Base-by-base conservation (phyloP, 192 early-diverging fungal genomes). In the Entomortierella chlamydospora region DNA sequence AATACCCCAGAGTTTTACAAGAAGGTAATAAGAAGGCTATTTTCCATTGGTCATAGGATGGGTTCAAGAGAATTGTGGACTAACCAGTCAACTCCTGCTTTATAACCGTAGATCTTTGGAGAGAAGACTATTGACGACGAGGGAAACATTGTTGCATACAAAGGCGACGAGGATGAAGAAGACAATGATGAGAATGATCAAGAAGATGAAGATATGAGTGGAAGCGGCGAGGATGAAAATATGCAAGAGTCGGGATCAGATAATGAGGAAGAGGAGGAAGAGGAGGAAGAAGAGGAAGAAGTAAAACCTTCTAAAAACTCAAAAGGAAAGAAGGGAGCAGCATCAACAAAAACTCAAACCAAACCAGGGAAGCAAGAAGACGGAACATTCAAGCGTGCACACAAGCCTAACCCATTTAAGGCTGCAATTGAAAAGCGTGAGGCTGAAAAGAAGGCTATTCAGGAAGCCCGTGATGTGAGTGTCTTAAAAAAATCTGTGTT, bases 71-170 rank as follows among this genome's bases (percentile, higher is more conserved):
- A n/a, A n/a, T n/a, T n/a, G n/a, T n/a, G n/a, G n/a, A n/a, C n/a
- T n/a, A n/a, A n/a, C n/a, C n/a, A n/a, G n/a, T n/a, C n/a, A n/a
- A n/a, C n/a, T n/a, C n/a, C n/a, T n/a, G n/a, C n/a, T n/a, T n/a
- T n/a, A n/a, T n/a, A n/a, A n/a, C n/a, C n/a, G 28, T 70, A 78
- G 76, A 79, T 79, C 30, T 79, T 79, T 66, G 76, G 76, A 5
- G 76, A 79, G 26, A 62, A 52, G 57, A 79, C 76, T 8, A 79
- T 79, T 39, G 76, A 79, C n/a, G 63, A 79, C 41, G 62, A 79
- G 26, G 76, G 76, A 47, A 79, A 79, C n/a, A 29, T 79, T 50
- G 57, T 79, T 12, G 76, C 42, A 39, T 79, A 79, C 63, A 70
- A 70, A 28, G 37, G 60, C 10, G 41, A 18, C 4, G 37, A 71